These are phyloP conservation scores for Apiospora phragmitis DNA, from an alignment of 2,329 filamentous ascomycete genomes.

Conservation along the genomic window DNA sequence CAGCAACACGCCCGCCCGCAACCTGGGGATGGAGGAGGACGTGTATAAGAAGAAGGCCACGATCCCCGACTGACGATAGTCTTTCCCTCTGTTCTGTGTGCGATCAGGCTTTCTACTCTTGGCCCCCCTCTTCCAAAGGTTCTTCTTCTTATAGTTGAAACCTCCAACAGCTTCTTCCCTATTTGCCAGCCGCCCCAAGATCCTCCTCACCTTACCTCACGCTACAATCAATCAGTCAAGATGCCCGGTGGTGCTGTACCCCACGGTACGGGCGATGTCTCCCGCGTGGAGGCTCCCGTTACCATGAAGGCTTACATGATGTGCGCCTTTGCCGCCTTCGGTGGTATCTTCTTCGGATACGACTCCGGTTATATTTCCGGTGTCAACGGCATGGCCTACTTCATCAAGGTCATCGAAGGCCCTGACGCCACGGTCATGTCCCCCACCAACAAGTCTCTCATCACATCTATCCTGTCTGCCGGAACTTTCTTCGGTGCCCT, in stretches of 20 bases:
- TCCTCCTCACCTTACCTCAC: background rate
- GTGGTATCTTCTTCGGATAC: conserved; percentile 77
- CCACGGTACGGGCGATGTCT: conserved; percentile 49
- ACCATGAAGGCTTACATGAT: conserved; percentile 69
- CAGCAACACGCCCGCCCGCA: background rate
- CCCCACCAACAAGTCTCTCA: conserved; percentile 51
- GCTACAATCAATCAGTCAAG: conserved; percentile 6
- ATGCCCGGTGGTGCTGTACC: conserved; percentile 33
- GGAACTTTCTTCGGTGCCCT: conserved; percentile 79
- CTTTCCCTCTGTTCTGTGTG: conserved; percentile 5
- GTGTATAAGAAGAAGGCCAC: conserved; percentile 6
- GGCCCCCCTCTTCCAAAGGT: background rate
- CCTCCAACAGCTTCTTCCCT: background rate
- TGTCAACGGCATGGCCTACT: conserved; percentile 38
- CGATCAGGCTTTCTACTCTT: conserved; percentile 8
- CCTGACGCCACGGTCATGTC: conserved; percentile 33
- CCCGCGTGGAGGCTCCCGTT: conserved; percentile 66
- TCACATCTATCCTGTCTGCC: conserved; percentile 76
- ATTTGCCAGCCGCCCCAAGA: background rate
- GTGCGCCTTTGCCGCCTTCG: conserved; percentile 70
- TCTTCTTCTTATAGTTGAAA: background rate
- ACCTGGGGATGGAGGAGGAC: background rate
- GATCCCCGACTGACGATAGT: background rate
- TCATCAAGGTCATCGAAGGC: conserved; percentile 35
- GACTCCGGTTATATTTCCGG: conserved; percentile 61